Conservation (phyloP, 2,329 filamentous ascomycete genomes). For the Epichloe glyceriae region DNA sequence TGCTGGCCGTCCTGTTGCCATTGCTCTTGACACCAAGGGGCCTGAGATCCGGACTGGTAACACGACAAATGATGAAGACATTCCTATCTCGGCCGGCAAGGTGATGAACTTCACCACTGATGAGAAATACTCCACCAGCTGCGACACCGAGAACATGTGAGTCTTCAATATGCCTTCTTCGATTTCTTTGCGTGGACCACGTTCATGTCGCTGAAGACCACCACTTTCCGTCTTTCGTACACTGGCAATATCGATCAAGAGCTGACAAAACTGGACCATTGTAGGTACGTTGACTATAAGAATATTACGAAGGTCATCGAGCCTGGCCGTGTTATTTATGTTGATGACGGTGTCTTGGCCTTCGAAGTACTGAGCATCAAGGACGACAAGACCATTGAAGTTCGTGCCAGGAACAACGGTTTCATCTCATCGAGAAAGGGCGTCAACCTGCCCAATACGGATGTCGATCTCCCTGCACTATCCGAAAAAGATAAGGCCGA, state of each 20-base stretch:
- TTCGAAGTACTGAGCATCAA: slow-evolving; percentile 84
- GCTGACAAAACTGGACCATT: neutral
- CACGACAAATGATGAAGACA: slow-evolving; percentile 75
- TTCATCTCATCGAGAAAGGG: slow-evolving; percentile 99
- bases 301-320: slow-evolving; percentile 99
- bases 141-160: slow-evolving; percentile 88
- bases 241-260: neutral
- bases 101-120: slow-evolving; percentile 96
- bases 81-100: slow-evolving; percentile 71
- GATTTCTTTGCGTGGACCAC: neutral
- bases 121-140: slow-evolving; percentile 73
- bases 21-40: slow-evolving; percentile 70
- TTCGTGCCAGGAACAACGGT: slow-evolving; percentile 87
- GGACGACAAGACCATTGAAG: slow-evolving; percentile 79
- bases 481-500: slow-evolving; percentile 98
- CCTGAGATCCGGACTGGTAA: slow-evolving; percentile 51
- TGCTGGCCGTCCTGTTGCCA: slow-evolving; percentile 77
- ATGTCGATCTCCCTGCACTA: slow-evolving; percentile 92
- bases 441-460: slow-evolving; percentile 97
- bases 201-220: neutral
- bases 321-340: slow-evolving; percentile 86
- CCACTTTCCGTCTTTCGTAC: neutral
- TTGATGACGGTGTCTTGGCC: slow-evolving; percentile 94
- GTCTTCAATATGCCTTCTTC: slow-evolving; percentile 17
- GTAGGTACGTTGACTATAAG: slow-evolving; percentile 95